Evolutionary conservation across 106 monocot species (phyloP).

Genomic region (Dendrobium nobile): DNA sequence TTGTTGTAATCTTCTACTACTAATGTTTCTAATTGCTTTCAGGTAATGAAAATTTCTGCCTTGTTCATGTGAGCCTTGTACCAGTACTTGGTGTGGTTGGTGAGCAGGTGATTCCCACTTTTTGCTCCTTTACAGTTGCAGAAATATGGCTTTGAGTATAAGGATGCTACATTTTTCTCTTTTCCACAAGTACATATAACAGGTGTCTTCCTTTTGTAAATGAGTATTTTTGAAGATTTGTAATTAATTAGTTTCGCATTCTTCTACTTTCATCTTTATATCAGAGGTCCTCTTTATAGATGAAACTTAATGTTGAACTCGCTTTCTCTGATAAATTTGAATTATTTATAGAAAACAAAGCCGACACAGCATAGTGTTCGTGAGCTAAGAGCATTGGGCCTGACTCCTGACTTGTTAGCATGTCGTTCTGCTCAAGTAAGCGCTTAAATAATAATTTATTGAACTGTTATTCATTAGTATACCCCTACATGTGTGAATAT

Average conservation of each 20-base stretch:
- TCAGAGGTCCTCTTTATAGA: neutral
- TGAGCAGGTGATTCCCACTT: conserved; percentile 56
- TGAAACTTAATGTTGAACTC: neutral
- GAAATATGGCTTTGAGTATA: neutral
- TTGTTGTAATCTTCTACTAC: neutral
- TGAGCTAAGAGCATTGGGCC: conserved; percentile 65
- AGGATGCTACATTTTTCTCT: neutral
- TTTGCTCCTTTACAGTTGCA: conserved; percentile 1
- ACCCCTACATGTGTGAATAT: neutral
- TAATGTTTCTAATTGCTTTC: neutral
- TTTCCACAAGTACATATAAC: neutral
- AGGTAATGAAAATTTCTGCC: conserved; percentile 80
- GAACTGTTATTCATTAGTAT: neutral
- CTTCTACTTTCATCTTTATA: neutral
- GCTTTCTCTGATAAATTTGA: neutral
- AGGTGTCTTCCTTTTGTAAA: neutral
- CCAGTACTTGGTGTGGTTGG: conserved; percentile 76
- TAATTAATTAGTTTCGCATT: neutral
- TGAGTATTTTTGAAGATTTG: neutral
- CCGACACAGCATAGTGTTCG: conserved; percentile 83
- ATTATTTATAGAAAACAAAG: conserved; percentile 64
- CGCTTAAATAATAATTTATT: neutral
- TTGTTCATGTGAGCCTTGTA: conserved; percentile 80
- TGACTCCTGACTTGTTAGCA: conserved; percentile 65
- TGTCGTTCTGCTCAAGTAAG: conserved; percentile 71